Evolutionary conservation across 208 protist species (phyloP).

Genomic region (Dictyostelium gargantuum): DNA sequence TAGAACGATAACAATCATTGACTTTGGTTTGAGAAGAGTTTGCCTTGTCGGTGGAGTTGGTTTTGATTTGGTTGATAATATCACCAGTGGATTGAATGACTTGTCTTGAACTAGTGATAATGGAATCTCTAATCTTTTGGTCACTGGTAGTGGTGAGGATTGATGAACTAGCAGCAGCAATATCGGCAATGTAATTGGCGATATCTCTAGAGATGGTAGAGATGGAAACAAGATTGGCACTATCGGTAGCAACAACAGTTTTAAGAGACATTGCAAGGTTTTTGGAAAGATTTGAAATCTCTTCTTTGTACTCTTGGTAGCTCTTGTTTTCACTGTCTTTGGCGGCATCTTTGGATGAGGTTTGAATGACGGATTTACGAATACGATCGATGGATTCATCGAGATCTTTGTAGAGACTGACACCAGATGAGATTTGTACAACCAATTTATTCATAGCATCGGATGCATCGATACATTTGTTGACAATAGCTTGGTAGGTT

Average conservation of each 20-base stretch:
- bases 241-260: conserved; percentile 54
- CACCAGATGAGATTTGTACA: conserved; percentile 47
- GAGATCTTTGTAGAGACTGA: conserved; percentile 52
- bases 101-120: conserved; percentile 31
- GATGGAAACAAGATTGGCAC: conserved; percentile 59
- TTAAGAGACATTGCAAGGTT: conserved; percentile 47
- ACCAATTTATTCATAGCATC: conserved; percentile 46
- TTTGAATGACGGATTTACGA: background rate
- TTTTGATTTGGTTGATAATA: background rate
- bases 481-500: conserved; percentile 15
- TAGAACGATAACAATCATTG: conserved; percentile 25
- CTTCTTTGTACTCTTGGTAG: conserved; percentile 68
- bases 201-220: conserved; percentile 51
- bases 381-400: conserved; percentile 59
- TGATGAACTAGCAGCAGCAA: background rate
- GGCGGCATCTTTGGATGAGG: background rate
- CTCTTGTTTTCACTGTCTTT: background rate
- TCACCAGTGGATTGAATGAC: background rate
- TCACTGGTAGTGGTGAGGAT: background rate
- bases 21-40: background rate
- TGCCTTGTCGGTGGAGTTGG: background rate
- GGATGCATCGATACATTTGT: background rate
- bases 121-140: conserved; percentile 42
- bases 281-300: conserved; percentile 1
- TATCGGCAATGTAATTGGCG: background rate